Base-by-base conservation (phyloP, 148 eudicot genomes). In the Silene conica region DNA sequence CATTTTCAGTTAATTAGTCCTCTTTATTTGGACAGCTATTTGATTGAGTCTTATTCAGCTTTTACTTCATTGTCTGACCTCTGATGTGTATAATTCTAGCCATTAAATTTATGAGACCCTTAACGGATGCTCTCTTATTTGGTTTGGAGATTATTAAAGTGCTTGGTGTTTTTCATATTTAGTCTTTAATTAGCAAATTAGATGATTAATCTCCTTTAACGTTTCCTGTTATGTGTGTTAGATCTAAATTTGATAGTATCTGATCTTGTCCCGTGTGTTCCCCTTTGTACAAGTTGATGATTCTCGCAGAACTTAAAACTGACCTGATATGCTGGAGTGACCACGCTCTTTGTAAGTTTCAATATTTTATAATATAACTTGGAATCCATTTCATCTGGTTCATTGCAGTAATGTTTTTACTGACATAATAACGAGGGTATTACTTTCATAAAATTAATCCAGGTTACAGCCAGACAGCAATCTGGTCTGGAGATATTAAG, bases 381-480 rank as follows among this genome's bases (percentile, higher is more conserved):
- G 55, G 64, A 70, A 71, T 21, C 60, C 50, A 4, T 45, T 16
- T 16, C 69, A 43, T 9, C 16, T 74, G 69, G 46, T 3, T 67
- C 19, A 52, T 66, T 54, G 31, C 50, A 18, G 38, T 22, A 48
- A 10, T 21, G 28, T 54, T 38, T 57, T 25, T 18, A 50, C 26
- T 71, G 41, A 23, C 46, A 46, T 50, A 14, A 19, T 67, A 59
- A 67, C 31, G 48, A 21, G 23, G 23, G 48, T 48, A 56, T 50
- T 63, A 61, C 46, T 64, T 48, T 67, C n/a, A 45, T 78, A 75
- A 71, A 13, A 19, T 63, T 55, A 72, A 69, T 74, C 38, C 72
- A 88, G 92, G 86, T 93, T 76, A 86, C 91, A 60, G 89, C 92
- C 69, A 78, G 74, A 75, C 93, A 84, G 68, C 92, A 83, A 70